Conservation (phyloP, 2,329 filamentous ascomycete species). For the Fusarium paranaense region DNA sequence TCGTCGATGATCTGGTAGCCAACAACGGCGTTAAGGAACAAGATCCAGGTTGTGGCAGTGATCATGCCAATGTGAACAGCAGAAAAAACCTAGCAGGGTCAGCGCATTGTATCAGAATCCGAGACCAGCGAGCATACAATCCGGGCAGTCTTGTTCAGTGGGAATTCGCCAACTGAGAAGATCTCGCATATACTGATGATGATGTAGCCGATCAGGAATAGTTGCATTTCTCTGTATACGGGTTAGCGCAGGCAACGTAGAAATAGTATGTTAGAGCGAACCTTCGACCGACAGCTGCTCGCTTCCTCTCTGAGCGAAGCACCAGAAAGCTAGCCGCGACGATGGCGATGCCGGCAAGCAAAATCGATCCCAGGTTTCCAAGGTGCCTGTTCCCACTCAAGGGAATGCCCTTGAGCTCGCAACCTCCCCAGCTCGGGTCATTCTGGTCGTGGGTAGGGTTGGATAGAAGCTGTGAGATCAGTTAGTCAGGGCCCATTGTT, state of each 20-base stretch:
- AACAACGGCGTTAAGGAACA: constrained; percentile 91
- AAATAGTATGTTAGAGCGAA: constrained; percentile 52
- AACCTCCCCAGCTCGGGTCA: constrained; percentile 72
- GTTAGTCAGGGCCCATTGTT: constrained; percentile 38
- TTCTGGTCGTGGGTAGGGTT: constrained; percentile 70
- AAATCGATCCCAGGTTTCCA: constrained; percentile 91
- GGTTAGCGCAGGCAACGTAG: constrained; percentile 2
- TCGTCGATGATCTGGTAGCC: constrained; percentile 96
- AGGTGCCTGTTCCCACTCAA: constrained; percentile 75
- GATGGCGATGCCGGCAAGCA: constrained; percentile 84
- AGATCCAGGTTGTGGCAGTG: constrained; percentile 86
- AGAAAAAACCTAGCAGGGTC: constrained; percentile 76
- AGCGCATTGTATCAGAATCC: constrained; percentile 16
- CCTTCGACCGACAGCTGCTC: constrained; percentile 93
- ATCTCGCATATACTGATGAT: constrained; percentile 95
- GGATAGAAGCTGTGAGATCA: constrained; percentile 58
- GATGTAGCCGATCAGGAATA: constrained; percentile 89
- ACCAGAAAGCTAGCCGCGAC: constrained; percentile 74
- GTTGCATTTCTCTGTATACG: constrained; percentile 85
- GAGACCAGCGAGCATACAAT: constrained; percentile 65
- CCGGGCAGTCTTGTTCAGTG: constrained; percentile 76
- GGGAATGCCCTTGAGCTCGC: constrained; percentile 79
- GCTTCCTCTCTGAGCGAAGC: constrained; percentile 86
- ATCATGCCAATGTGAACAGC: constrained; percentile 93
- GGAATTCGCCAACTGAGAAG: constrained; percentile 92